A percentile compares a stretch with the other conserved stretches of the same genome.
phyloP scores from a whole-genome alignment of 495 filamentous ascomycete genomes.

The Penicillium simplicissimum region DNA sequence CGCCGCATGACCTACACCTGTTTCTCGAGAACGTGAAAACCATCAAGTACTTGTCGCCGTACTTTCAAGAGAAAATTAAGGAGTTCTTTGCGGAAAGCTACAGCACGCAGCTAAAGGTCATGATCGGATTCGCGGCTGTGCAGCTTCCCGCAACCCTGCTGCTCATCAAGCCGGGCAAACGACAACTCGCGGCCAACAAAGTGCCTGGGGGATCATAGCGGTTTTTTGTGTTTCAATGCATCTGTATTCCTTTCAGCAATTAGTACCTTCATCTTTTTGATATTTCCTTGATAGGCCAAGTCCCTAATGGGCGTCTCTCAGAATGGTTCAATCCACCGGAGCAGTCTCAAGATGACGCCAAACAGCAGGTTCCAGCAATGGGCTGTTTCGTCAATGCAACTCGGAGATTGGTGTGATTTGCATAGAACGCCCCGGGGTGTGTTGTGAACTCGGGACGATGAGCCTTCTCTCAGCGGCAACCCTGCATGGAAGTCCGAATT shows the following conservation, averaged over 20 bases:
- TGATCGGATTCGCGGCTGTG: conserved; percentile 37
- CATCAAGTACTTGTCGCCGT: conserved; percentile 12
- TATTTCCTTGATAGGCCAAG: background rate
- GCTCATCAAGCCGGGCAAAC: conserved; percentile 20
- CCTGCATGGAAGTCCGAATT: background rate
- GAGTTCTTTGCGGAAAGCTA: conserved; percentile 26
- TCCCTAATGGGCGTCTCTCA: too few relatives aligned
- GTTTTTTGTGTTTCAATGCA: background rate
- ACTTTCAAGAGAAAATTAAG: conserved; percentile 19
- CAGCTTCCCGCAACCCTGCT: conserved; percentile 26
- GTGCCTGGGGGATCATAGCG: background rate
- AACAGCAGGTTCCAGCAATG: background rate
- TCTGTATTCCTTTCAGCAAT: background rate
- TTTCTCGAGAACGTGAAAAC: conserved; percentile 26
- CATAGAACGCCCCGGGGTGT: background rate
- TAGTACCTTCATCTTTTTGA: background rate
- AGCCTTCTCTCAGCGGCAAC: background rate
- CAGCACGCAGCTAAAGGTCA: conserved; percentile 26
- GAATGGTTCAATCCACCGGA: background rate
- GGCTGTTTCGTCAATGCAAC: background rate
- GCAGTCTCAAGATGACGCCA: background rate
- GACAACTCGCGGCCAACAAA: conserved; percentile 21
- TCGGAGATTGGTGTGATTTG: background rate
- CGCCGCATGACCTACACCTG: conserved; percentile 24
- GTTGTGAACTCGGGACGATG: background rate